phyloP scores from a whole-genome alignment of 1,284 basidiomycete species.

The Ustilago bromivora region DNA sequence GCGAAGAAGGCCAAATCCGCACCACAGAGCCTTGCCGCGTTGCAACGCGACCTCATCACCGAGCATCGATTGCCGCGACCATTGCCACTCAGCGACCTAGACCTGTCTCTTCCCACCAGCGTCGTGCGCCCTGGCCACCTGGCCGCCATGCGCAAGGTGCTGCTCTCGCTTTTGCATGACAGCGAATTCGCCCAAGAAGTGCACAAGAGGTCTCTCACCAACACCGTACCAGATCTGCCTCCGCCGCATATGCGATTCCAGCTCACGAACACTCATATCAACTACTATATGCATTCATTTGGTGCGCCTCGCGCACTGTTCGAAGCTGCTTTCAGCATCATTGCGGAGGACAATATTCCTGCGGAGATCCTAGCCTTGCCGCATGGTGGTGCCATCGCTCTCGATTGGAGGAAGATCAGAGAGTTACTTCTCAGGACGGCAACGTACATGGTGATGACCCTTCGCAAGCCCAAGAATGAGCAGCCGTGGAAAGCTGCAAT shows the following conservation, averaged over 20 bases:
- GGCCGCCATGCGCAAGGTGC: slow-evolving; percentile 32
- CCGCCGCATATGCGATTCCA: slow-evolving; percentile 41
- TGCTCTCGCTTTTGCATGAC: slow-evolving; percentile 34
- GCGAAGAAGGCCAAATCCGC: slow-evolving; percentile 17
- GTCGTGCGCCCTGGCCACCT: slow-evolving; percentile 33
- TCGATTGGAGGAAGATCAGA: slow-evolving; percentile 33
- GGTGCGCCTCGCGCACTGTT: slow-evolving; percentile 29
- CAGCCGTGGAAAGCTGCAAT: slow-evolving; percentile 33
- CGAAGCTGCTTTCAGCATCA: slow-evolving; percentile 35
- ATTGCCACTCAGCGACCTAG: slow-evolving; percentile 17
- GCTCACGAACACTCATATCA: slow-evolving; percentile 46
- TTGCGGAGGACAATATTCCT: slow-evolving; percentile 35
- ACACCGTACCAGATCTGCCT: slow-evolving; percentile 12
- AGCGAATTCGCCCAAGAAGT: slow-evolving; percentile 35
- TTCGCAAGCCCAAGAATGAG: slow-evolving; percentile 30
- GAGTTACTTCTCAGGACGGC: slow-evolving; percentile 41
- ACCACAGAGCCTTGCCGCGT: slow-evolving; percentile 7
- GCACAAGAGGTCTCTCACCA: slow-evolving; percentile 14
- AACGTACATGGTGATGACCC: slow-evolving; percentile 40
- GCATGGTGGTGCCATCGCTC: slow-evolving; percentile 40
- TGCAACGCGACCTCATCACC: slow-evolving; percentile 37
- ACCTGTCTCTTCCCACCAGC: slow-evolving; percentile 21
- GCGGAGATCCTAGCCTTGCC: slow-evolving; percentile 36
- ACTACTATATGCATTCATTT: slow-evolving; percentile 43
- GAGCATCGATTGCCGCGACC: slow-evolving; percentile 33